phyloP scores from a whole-genome alignment of 2,329 filamentous ascomycete genomes.

The Aspergillus novoparasiticus region DNA sequence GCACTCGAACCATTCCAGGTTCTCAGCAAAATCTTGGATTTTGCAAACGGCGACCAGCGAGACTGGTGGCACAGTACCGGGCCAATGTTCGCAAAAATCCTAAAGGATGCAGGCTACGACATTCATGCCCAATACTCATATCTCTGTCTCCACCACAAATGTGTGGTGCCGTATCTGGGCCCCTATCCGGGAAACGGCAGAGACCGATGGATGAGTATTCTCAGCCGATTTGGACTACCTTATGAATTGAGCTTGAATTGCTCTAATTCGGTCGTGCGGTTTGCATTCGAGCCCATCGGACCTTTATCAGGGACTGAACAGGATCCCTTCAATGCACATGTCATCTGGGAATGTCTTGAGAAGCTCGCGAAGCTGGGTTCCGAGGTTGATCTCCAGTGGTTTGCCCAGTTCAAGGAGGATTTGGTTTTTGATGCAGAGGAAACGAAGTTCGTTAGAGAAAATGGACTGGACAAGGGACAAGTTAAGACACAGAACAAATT shows the following conservation, averaged over 20 bases:
- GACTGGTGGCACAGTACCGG: slow-evolving; percentile 27
- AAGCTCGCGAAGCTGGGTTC: not conserved
- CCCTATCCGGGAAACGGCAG: slow-evolving; percentile 11
- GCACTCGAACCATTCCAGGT: not conserved
- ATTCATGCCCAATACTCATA: slow-evolving; percentile 20
- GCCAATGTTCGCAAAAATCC: slow-evolving; percentile 19
- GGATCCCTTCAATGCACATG: slow-evolving; percentile 7
- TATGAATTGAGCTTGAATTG: slow-evolving; percentile 13
- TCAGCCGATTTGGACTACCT: not conserved
- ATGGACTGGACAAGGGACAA: not conserved
- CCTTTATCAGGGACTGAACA: not conserved
- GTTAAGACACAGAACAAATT: slow-evolving; percentile 12
- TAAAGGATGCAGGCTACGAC: slow-evolving; percentile 18
- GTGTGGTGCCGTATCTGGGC: slow-evolving; percentile 22
- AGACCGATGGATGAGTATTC: slow-evolving; percentile 3
- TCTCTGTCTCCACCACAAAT: slow-evolving; percentile 17
- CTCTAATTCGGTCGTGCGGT: slow-evolving; percentile 3
- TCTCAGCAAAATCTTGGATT: not conserved
- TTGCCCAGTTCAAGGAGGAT: not conserved
- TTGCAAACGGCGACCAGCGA: slow-evolving; percentile 14
- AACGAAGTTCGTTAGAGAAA: not conserved
- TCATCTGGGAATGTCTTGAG: not conserved
- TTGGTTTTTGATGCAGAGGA: not conserved
- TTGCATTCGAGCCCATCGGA: slow-evolving; percentile 7
- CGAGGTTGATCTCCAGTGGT: not conserved